phyloP scores from a whole-genome alignment of 495 filamentous ascomycete genomes.

The Xylaria castorea region DNA sequence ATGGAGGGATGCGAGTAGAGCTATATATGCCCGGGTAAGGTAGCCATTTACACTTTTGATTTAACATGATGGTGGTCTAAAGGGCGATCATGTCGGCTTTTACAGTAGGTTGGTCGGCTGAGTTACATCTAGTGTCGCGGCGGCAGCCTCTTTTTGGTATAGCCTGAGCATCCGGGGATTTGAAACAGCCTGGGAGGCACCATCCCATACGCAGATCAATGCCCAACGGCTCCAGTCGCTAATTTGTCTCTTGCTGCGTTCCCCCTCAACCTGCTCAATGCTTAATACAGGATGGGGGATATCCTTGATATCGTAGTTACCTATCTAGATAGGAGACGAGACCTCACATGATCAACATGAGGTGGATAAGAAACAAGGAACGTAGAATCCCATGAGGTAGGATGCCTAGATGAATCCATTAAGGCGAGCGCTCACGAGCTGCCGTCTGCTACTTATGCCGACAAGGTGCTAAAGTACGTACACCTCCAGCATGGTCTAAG shows the following conservation, averaged over 20 bases:
- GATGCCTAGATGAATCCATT: background rate
- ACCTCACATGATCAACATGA: conserved; percentile 6
- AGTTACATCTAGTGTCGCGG: conserved; percentile 38
- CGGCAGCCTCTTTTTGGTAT: conserved; percentile 38
- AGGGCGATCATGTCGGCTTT: conserved; percentile 37
- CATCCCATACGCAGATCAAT: conserved; percentile 38
- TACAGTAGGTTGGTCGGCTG: conserved; percentile 22
- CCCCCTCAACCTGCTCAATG: background rate
- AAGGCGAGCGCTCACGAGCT: background rate
- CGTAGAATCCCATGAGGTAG: background rate
- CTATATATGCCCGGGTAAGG: background rate
- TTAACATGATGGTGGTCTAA: background rate
- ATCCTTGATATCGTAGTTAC: background rate
- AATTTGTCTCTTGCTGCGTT: conserved; percentile 20
- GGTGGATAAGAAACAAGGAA: background rate
- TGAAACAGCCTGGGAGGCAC: conserved; percentile 41
- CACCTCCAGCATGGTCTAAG: background rate
- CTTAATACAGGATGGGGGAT: background rate
- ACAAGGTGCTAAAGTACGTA: background rate
- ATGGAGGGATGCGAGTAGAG: background rate
- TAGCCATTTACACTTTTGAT: background rate
- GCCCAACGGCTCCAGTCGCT: conserved; percentile 34
- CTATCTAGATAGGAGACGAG: conserved; percentile 1
- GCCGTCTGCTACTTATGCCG: background rate
- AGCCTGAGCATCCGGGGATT: conserved; percentile 39